A percentile compares a stretch with the other conserved stretches of the same genome.
Evolutionary conservation across 495 filamentous ascomycete genomes (phyloP).

Genomic region (Paragyromitra xinjiangensis): DNA sequence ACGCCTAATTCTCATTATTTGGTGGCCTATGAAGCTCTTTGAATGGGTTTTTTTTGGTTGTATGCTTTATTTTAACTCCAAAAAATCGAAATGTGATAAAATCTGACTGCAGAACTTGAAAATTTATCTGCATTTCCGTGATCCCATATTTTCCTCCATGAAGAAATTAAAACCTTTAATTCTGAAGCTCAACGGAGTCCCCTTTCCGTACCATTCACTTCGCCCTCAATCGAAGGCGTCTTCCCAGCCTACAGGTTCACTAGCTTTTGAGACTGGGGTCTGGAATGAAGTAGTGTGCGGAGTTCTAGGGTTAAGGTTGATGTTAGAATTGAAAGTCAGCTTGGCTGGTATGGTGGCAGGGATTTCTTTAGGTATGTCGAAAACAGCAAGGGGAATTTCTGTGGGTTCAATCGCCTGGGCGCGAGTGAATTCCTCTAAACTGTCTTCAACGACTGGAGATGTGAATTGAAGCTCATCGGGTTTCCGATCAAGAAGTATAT

Average conservation of each 20-base stretch:
- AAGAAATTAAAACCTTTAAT: neutral
- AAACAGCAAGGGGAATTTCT: neutral
- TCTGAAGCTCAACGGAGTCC: neutral
- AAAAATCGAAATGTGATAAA: neutral
- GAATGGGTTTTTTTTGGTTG: neutral
- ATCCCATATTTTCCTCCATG: neutral
- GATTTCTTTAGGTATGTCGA: neutral
- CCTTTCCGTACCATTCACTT: neutral
- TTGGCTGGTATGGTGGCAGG: neutral
- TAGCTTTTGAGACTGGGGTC: neutral
- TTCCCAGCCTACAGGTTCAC: conserved; percentile 19
- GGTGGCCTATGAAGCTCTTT: no score
- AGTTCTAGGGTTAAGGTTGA: neutral
- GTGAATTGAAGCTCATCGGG: no score
- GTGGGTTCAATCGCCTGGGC: no score
- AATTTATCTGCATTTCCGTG: neutral
- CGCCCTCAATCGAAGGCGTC: conserved; percentile 29
- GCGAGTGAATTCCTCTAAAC: neutral
- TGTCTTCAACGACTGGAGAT: neutral
- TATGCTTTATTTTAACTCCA: neutral
- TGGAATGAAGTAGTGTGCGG: neutral
- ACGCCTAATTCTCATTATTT: no score
- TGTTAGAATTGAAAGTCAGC: neutral
- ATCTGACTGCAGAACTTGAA: neutral
- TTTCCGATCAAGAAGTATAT: neutral